Percentiles rank a stretch among this genome's conserved stretches.
phyloP scores from a whole-genome alignment of 202 grass and related monocot species.

The Panicum virgatum region DNA sequence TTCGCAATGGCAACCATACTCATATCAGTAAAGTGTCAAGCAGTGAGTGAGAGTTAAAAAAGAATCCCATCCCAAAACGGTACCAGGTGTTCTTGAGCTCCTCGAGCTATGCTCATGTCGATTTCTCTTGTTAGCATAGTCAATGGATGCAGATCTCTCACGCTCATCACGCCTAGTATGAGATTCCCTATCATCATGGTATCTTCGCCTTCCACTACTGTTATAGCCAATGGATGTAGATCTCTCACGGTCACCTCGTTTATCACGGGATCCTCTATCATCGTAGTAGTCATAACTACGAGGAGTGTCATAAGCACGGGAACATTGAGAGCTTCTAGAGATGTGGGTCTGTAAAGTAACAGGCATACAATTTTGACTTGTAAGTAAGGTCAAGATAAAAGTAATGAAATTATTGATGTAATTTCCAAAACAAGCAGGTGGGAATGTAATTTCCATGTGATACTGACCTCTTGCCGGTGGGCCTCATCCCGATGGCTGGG shows the following conservation, averaged over 20 bases:
- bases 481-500: conserved; percentile 43
- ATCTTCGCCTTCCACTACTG: conserved; percentile 53
- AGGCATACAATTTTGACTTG: conserved; percentile 19
- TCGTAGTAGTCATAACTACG: conserved; percentile 41
- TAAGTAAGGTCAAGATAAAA: conserved; percentile 31
- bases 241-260: conserved; percentile 40
- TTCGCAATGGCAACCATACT: conserved; percentile 6
- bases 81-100: conserved; percentile 76
- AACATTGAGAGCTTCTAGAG: conserved; percentile 61
- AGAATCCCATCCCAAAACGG: conserved; percentile 24
- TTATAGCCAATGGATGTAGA: conserved; percentile 45
- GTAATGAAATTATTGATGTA: conserved; percentile 15
- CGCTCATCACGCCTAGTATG: conserved; percentile 52
- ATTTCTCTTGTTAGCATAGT: conserved; percentile 67
- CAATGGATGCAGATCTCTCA: conserved; percentile 47
- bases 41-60: conserved; percentile 22
- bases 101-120: conserved; percentile 59
- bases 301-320: conserved; percentile 36
- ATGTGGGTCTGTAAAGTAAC: conserved; percentile 49
- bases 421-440: conserved; percentile 28
- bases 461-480: conserved; percentile 54
- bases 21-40: conserved; percentile 21
- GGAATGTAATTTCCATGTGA: conserved; percentile 16
- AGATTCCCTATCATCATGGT: conserved; percentile 60
- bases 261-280: conserved; percentile 38